phyloP scores from a whole-genome alignment of 169 alveolate species.

The Eimeria sp. region DNA sequence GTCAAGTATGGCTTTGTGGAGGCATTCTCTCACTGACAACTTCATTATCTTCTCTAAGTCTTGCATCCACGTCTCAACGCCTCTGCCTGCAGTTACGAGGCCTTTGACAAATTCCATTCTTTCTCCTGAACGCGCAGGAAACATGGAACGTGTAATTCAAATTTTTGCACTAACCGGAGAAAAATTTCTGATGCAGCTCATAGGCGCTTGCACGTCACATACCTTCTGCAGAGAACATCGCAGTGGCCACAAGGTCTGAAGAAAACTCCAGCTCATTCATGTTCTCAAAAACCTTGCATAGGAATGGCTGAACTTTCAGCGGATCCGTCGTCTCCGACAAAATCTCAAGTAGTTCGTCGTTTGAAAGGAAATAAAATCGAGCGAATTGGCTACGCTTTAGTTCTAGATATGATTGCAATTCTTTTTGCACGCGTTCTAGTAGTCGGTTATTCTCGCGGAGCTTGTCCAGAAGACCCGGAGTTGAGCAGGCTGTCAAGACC shows the following conservation, averaged over 20 bases:
- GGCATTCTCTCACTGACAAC: slow-evolving; percentile 88
- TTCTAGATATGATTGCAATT: slow-evolving; percentile 95
- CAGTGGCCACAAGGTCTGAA: slow-evolving; percentile 91
- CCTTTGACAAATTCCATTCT: slow-evolving; percentile 90
- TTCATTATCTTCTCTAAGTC: slow-evolving; percentile 95
- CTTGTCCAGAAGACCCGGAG: slow-evolving; percentile 88
- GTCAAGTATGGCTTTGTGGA: slow-evolving; percentile 38
- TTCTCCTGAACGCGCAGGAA: slow-evolving; percentile 67
- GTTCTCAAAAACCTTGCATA: slow-evolving; percentile 97
- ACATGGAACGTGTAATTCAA: background rate
- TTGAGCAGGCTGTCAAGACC: slow-evolving; percentile 91
- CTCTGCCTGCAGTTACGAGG: slow-evolving; percentile 92
- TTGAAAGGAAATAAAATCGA: slow-evolving; percentile 98
- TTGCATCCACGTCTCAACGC: slow-evolving; percentile 97
- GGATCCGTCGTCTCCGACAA: slow-evolving; percentile 98
- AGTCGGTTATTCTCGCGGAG: slow-evolving; percentile 92
- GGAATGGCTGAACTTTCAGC: slow-evolving; percentile 96
- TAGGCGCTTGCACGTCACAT: slow-evolving; percentile 82
- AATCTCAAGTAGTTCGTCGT: slow-evolving; percentile 97
- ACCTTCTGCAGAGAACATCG: slow-evolving; percentile 95
- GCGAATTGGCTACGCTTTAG: slow-evolving; percentile 98
- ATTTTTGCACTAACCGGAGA: background rate
- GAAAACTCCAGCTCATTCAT: slow-evolving; percentile 90
- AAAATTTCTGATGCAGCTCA: background rate
- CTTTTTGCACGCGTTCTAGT: slow-evolving; percentile 94